Percentiles rank a stretch among this genome's conserved stretches.
These are phyloP conservation scores for Arabidopsis suecica DNA, from an alignment of 345 rosid genomes.

Conservation along the genomic window DNA sequence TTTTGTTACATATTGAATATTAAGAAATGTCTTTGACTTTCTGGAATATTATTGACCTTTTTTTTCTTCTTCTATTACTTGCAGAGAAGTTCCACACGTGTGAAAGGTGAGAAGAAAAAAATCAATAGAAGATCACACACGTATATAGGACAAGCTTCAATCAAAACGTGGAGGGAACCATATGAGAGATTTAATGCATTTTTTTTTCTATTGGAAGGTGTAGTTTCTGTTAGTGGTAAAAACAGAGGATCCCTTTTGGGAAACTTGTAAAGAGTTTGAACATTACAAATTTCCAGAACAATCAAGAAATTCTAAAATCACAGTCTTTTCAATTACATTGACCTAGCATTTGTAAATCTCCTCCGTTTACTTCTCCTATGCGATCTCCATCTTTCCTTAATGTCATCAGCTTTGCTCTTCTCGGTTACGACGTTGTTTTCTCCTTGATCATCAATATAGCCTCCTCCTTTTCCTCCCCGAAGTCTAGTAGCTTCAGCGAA, in stretches of 20 bases:
- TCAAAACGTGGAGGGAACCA: neutral
- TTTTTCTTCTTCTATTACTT: neutral
- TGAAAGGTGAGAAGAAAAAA: neutral
- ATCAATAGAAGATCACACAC: conserved; percentile 18
- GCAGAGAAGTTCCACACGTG: conserved; percentile 37
- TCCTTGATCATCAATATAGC: neutral
- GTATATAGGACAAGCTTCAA: conserved; percentile 2
- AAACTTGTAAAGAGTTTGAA: conserved; percentile 22
- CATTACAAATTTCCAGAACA: neutral
- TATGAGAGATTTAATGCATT: conserved; percentile 20
- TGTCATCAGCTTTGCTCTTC: conserved; percentile 20
- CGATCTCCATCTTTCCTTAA: conserved; percentile 40
- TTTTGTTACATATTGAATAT: conserved; percentile 8
- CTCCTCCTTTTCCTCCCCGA: conserved; percentile 36
- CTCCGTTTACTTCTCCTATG: conserved; percentile 27
- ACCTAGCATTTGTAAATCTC: conserved; percentile 16
- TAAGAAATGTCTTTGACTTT: conserved; percentile 4
- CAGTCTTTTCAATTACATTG: neutral
- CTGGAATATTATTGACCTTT: conserved; percentile 12
- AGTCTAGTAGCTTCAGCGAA: conserved; percentile 40
- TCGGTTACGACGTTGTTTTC: neutral
- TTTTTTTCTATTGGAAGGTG: neutral
- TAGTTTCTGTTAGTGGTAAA: conserved; percentile 8
- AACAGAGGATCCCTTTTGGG: conserved; percentile 23
- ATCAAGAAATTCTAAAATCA: conserved; percentile 8